phyloP scores from a whole-genome alignment of 2,329 filamentous ascomycete genomes.

The Aureobasidium sp. region DNA sequence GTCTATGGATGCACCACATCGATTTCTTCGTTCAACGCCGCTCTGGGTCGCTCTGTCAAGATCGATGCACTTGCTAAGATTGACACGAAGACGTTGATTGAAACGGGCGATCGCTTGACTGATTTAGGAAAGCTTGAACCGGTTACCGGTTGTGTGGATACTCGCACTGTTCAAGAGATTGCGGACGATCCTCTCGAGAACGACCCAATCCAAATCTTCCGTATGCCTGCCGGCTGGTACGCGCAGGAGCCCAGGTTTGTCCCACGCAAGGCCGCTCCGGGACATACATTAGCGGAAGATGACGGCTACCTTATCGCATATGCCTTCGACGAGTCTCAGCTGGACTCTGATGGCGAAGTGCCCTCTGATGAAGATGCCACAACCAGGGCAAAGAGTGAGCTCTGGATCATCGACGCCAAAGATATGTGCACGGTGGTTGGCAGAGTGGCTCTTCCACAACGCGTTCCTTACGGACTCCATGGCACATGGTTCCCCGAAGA shows the following conservation, averaged over 20 bases:
- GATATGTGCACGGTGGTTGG: slow-evolving; percentile 54
- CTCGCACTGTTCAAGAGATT: slow-evolving; percentile 45
- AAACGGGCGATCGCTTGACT: slow-evolving; percentile 34
- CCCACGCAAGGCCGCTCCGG: slow-evolving; percentile 26
- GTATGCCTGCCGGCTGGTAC: slow-evolving; percentile 51
- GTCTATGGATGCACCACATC: slow-evolving; percentile 60
- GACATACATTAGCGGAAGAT: slow-evolving; percentile 41
- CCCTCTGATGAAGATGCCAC: slow-evolving; percentile 30
- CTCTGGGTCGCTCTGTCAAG: slow-evolving; percentile 55
- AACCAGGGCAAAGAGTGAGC: slow-evolving; percentile 42
- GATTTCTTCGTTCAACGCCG: slow-evolving; percentile 47
- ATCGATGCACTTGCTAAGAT: slow-evolving; percentile 58
- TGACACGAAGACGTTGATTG: slow-evolving; percentile 47
- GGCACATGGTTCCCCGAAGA: slow-evolving; percentile 51
- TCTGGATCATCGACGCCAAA: slow-evolving; percentile 60
- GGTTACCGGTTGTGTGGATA: slow-evolving; percentile 56
- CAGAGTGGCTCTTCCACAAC: slow-evolving; percentile 51
- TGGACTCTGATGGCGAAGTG: slow-evolving; percentile 27
- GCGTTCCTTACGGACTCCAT: slow-evolving; percentile 63
- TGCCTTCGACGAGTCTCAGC: slow-evolving; percentile 60
- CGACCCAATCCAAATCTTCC: slow-evolving; percentile 54
- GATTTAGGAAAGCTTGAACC: slow-evolving; percentile 26
- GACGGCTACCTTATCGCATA: slow-evolving; percentile 61
- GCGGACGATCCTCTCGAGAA: slow-evolving; percentile 31
- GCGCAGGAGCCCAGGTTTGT: slow-evolving; percentile 62